Conservation (phyloP, 306 rosid genomes). For the Fagus crenata region DNA sequence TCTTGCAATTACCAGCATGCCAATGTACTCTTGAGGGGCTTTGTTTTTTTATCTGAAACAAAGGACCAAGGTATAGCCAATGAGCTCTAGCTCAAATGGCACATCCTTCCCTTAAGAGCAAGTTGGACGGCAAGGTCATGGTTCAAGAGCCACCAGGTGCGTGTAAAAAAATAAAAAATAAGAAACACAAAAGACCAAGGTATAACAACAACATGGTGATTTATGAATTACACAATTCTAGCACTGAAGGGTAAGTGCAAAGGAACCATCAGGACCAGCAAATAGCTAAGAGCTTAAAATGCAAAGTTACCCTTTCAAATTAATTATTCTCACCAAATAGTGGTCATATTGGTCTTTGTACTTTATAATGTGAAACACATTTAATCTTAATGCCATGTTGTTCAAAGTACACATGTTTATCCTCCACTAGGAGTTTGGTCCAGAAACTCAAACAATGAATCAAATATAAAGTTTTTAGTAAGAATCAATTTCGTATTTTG, state of each 20-base stretch:
- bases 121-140: too few relatives aligned
- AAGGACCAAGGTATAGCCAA: neutral
- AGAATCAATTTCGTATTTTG: neutral
- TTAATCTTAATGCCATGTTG: neutral
- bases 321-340: neutral
- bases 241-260: neutral
- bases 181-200: neutral
- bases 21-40: neutral
- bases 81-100: too few relatives aligned
- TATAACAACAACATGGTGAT: neutral
- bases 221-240: neutral
- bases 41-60: neutral
- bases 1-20: neutral
- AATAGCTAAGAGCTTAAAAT: neutral
- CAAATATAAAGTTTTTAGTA: neutral
- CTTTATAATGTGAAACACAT: neutral
- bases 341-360: neutral
- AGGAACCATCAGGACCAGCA: neutral
- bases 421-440: neutral
- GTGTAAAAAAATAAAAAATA: too few relatives aligned
- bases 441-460: slow-evolving; percentile 3
- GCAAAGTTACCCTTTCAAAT: slow-evolving; percentile 5
- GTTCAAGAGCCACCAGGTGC: too few relatives aligned
- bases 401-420: neutral
- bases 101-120: too few relatives aligned